Conservation (phyloP, 345 rosid genomes). For the Dimocarpus longan region DNA sequence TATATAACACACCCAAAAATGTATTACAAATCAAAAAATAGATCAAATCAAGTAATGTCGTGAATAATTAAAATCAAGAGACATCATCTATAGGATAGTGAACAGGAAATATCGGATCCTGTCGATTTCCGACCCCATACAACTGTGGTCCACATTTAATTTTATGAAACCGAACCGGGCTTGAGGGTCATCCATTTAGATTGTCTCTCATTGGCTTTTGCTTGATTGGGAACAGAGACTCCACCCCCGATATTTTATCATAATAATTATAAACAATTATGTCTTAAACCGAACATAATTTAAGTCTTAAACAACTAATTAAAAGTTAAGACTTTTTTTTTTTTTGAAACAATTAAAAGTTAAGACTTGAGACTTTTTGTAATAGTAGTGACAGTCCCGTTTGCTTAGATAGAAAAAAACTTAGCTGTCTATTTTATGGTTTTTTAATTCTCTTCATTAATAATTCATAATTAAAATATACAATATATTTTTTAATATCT, state of each 20-base stretch:
- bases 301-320: neutral
- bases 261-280: neutral
- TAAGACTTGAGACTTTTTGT: neutral
- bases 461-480: too few species aligned
- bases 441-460: too few species aligned
- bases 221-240: neutral
- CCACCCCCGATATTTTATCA: neutral
- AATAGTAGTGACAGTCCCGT: neutral
- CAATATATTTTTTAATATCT: too few species aligned
- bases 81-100: neutral
- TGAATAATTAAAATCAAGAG: neutral
- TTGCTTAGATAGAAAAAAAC: neutral
- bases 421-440: neutral
- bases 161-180: conserved; percentile 4
- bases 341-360: neutral
- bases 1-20: too few species aligned
- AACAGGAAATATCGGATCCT: conserved; percentile 3
- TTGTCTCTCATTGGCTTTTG: neutral
- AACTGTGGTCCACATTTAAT: neutral
- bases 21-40: too few species aligned
- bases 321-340: neutral
- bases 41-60: neutral
- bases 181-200: conserved; percentile 14
- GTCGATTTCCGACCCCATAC: conserved; percentile 8
- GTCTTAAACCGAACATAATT: neutral